Base-by-base conservation (phyloP, 78 protist species). In the Trichosphaerium sp. region DNA sequence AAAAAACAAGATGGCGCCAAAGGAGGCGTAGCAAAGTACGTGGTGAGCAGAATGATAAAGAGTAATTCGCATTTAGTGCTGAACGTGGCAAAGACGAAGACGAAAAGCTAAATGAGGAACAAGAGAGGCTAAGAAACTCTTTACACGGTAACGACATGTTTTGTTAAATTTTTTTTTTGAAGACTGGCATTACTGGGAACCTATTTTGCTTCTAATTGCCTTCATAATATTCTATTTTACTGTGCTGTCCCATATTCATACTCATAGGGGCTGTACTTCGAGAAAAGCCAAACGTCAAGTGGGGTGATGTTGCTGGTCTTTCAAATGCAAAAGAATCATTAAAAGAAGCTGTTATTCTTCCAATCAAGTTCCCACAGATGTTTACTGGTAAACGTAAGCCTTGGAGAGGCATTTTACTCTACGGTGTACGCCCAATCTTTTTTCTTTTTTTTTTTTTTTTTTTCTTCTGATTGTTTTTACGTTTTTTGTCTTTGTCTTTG, bases 331-430 rank as follows among this genome's bases (percentile, higher is more conserved):
- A 96, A 75, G 94, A 90, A 52, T 87, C 94, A 11, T 80, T 95
- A 39, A 79, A 91, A 38, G 98, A 92, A 52, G 96, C 98, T 0
- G 95, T 95, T 32, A 87, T 96, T 59, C 83, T 96, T 34, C 99
- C 99, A 1, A 75, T 91, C 70, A 71, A 77, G 37, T 92, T 94
- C 82, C 99, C 99, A 10, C 93, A 90, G 44, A 79, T 96, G 65
- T 96, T 96, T 74, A 74, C 74, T 4, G 98, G 96, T 28, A 83
- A 88, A 43, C 82, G 97, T 31, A 65, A 59, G 52, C 99, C 99
- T n/a, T 97, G 98, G 98, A 32, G 76, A 1, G 99, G 99, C 31
- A 94, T 96, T 29, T 82, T 96, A 38, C 80, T 96, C 32, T 96
- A 89, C 76, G 99, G 98, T 32, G 84, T 86, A 83, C 4, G 85